Evolutionary conservation across 257 asterid species (phyloP).

Genomic region (Petrea volubilis): DNA sequence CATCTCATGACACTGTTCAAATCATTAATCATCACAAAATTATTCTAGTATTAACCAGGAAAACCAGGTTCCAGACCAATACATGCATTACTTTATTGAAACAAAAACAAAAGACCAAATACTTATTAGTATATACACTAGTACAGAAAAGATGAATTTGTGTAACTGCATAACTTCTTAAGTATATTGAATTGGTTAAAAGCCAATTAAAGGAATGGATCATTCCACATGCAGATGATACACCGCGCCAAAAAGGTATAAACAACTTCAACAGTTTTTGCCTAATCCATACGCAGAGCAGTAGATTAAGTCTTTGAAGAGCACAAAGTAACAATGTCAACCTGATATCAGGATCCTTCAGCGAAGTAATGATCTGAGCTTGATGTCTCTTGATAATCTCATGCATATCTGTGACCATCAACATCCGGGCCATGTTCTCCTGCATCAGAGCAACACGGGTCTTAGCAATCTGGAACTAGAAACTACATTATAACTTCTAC

Average conservation of each 20-base stretch:
- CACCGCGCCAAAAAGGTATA: not conserved
- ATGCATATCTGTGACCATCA: constrained; percentile 97
- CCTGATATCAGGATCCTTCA: constrained; percentile 99
- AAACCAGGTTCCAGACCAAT: constrained; percentile 9
- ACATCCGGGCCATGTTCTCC: constrained; percentile 98
- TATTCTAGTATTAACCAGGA: not conserved
- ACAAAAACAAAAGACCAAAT: constrained; percentile 12
- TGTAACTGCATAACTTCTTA: not conserved
- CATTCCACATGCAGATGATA: constrained; percentile 1
- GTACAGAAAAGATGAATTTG: not conserved
- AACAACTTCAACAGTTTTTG: constrained; percentile 6
- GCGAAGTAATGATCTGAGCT: constrained; percentile 96
- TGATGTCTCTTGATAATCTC: constrained; percentile 94
- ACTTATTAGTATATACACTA: not conserved
- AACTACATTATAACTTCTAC: constrained; percentile 4
- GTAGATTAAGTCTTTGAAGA: constrained; percentile 18
- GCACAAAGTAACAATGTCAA: constrained; percentile 30
- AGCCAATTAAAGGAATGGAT: not conserved
- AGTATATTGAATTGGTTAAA: not conserved
- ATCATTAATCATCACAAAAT: not conserved
- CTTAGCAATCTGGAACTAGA: constrained; percentile 19
- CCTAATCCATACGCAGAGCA: constrained; percentile 14
- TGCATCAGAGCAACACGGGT: constrained; percentile 39
- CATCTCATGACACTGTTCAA: constrained; percentile 1
- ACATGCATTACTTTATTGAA: not conserved